Percentiles rank a stretch among this genome's conserved stretches.
Conservation (phyloP, 768 basidiomycete species). For the Calocybe cyanea region DNA sequence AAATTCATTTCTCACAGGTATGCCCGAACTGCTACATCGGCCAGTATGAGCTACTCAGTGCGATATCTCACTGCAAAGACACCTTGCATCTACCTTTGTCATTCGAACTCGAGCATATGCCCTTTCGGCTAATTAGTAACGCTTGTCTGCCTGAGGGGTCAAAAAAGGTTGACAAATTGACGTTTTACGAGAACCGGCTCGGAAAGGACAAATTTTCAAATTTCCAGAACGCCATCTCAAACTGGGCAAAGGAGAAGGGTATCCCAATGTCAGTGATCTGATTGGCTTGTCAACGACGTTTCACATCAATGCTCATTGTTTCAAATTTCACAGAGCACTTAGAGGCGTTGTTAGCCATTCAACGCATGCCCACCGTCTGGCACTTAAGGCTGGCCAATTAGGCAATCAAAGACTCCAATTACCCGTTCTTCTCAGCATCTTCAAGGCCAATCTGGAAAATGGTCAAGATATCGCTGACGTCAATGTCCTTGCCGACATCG, state of each 20-base stretch:
- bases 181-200: slow-evolving; percentile 42
- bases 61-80: slow-evolving; percentile 45
- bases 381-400: slow-evolving; percentile 60
- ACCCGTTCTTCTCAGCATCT: slow-evolving; percentile 52
- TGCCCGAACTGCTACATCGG: slow-evolving; percentile 52
- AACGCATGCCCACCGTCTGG: slow-evolving; percentile 66
- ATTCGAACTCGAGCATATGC: slow-evolving; percentile 51
- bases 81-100: slow-evolving; percentile 42
- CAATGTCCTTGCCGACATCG: slow-evolving; percentile 54
- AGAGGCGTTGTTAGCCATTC: slow-evolving; percentile 62
- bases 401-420: slow-evolving; percentile 62
- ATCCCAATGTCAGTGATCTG: slow-evolving; percentile 47
- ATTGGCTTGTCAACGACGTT: background rate
- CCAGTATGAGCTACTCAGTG: slow-evolving; percentile 49
- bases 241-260: slow-evolving; percentile 54
- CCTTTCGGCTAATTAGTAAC: slow-evolving; percentile 43
- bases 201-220: slow-evolving; percentile 47
- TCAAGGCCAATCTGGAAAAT: slow-evolving; percentile 64
- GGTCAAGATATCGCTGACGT: slow-evolving; percentile 59
- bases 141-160: slow-evolving; percentile 32
- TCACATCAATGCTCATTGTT: slow-evolving; percentile 4
- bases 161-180: slow-evolving; percentile 35
- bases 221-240: slow-evolving; percentile 39
- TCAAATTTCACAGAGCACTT: slow-evolving; percentile 46
- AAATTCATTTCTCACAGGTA: slow-evolving; percentile 29